Percentiles rank a stretch among this genome's conserved stretches.
Evolutionary conservation across 2,329 filamentous ascomycete species (phyloP).

Genomic region (Hortaea werneckii): DNA sequence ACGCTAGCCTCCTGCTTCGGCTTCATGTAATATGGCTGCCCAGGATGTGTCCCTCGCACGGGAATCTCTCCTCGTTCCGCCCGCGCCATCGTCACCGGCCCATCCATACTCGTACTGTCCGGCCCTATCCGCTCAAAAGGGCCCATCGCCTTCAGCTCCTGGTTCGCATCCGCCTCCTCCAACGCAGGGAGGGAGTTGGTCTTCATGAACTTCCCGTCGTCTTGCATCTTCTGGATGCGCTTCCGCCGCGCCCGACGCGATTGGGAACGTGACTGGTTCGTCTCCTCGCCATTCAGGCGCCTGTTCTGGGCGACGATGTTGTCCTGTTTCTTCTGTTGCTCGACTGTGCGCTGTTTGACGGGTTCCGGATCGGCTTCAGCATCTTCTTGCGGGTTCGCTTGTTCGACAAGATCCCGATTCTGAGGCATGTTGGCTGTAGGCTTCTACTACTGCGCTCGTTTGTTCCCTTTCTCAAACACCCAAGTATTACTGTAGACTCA

Average conservation of each 20-base stretch:
- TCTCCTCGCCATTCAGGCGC: conserved; percentile 26
- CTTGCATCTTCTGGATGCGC: conserved; percentile 34
- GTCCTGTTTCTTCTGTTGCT: conserved; percentile 37
- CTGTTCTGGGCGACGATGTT: conserved; percentile 25
- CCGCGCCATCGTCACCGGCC: conserved; percentile 44
- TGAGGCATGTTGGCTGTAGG: not conserved
- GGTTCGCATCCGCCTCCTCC: conserved; percentile 43
- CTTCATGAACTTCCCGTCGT: conserved; percentile 43
- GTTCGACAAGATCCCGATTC: conserved; percentile 1
- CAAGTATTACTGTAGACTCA: too few relatives aligned
- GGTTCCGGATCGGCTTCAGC: conserved; percentile 14
- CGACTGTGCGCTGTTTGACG: conserved; percentile 29
- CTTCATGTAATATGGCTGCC: conserved; percentile 35
- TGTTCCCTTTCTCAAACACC: too few relatives aligned
- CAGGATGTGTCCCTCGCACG: conserved; percentile 41
- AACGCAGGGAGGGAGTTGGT: conserved; percentile 39
- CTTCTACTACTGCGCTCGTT: too few relatives aligned
- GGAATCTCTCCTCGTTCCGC: conserved; percentile 47
- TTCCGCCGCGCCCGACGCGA: conserved; percentile 39
- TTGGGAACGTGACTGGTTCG: conserved; percentile 36
- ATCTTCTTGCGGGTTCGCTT: conserved; percentile 3
- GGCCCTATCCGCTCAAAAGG: conserved; percentile 47
- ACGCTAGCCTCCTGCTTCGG: conserved; percentile 14
- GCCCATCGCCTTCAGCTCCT: conserved; percentile 37
- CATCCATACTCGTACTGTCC: conserved; percentile 46